Conservation (phyloP, 1,284 basidiomycete species). For the Tremellales sp. region DNA sequence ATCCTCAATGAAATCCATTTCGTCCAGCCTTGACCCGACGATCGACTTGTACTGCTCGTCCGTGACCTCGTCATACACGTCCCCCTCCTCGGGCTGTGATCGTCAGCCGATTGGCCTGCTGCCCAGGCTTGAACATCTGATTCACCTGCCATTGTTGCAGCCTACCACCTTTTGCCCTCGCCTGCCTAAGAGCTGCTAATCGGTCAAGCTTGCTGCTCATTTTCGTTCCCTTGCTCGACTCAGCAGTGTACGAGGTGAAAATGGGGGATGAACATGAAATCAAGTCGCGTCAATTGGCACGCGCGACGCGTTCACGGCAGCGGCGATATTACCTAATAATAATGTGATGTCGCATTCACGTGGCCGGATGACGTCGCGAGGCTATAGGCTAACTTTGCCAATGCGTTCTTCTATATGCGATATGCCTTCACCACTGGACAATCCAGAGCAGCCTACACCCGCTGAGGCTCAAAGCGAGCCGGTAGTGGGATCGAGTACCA, state of each 20-base stretch:
- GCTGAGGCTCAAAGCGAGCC: background rate
- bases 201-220: slow-evolving; percentile 21
- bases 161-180: slow-evolving; percentile 49
- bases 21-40: slow-evolving; percentile 76
- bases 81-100: slow-evolving; percentile 56
- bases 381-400: no score
- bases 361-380: no score
- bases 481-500: background rate
- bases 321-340: no score
- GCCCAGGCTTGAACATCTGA: slow-evolving; percentile 1
- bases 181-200: slow-evolving; percentile 50
- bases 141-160: slow-evolving; percentile 51
- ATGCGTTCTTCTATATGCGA: no score
- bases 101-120: slow-evolving; percentile 5
- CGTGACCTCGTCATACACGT: slow-evolving; percentile 86
- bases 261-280: background rate
- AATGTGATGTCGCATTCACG: no score
- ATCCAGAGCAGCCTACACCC: slow-evolving; percentile 16
- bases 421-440: slow-evolving; percentile 25
- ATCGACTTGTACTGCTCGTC: slow-evolving; percentile 87
- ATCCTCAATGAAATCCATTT: slow-evolving; percentile 93
- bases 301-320: no score
- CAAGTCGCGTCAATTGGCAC: background rate
- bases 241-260: background rate
- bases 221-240: background rate